Conservation (phyloP, 23 red algal species). For the Gracilaria gracilis region DNA sequence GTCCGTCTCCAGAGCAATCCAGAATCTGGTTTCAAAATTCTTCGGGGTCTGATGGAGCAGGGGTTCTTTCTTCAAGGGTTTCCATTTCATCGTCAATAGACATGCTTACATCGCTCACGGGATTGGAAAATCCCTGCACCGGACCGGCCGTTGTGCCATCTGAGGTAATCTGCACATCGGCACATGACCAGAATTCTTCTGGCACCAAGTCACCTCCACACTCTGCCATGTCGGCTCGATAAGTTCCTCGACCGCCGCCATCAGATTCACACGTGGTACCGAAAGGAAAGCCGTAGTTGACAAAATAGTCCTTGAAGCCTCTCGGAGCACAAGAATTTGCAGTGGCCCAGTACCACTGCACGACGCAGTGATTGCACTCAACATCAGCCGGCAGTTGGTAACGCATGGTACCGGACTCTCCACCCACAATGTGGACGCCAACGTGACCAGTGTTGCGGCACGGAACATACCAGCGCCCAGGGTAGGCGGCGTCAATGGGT, state of each 20-base stretch:
- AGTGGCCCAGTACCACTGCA: slow-evolving; percentile 78
- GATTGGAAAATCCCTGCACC: background rate
- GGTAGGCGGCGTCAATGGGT: slow-evolving; percentile 72
- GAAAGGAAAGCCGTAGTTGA: slow-evolving; percentile 52
- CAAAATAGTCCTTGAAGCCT: slow-evolving; percentile 63
- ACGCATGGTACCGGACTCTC: slow-evolving; percentile 60
- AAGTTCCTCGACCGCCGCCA: slow-evolving; percentile 44
- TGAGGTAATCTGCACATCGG: slow-evolving; percentile 67
- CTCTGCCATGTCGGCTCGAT: slow-evolving; percentile 44
- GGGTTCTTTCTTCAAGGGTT: too few relatives aligned
- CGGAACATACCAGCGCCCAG: slow-evolving; percentile 72
- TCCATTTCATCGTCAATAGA: too few relatives aligned
- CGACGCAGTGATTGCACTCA: slow-evolving; percentile 51
- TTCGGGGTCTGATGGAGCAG: too few relatives aligned
- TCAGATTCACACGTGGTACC: slow-evolving; percentile 68
- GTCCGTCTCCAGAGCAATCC: too few relatives aligned
- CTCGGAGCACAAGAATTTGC: slow-evolving; percentile 73
- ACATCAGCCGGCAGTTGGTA: slow-evolving; percentile 58
- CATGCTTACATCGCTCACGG: too few relatives aligned
- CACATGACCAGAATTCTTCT: slow-evolving; percentile 75
- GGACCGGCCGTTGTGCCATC: slow-evolving; percentile 36
- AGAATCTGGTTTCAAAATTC: too few relatives aligned
- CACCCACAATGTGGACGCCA: slow-evolving; percentile 71
- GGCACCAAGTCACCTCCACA: slow-evolving; percentile 51
- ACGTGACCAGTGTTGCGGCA: slow-evolving; percentile 67